Conservation (phyloP, 306 rosid genomes). For the Castanospermum australe region DNA sequence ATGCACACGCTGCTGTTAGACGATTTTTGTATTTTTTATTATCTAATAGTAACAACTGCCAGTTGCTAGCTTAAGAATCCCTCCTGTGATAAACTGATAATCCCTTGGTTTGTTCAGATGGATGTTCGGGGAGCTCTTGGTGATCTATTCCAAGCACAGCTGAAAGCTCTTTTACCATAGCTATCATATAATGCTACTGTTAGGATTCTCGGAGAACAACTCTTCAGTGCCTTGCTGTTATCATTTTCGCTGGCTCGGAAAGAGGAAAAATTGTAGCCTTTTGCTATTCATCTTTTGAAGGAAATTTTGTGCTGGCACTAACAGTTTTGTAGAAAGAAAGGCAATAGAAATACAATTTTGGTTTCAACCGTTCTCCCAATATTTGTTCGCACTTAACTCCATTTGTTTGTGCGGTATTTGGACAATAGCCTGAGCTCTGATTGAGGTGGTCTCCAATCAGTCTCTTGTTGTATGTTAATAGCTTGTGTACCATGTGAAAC, state of each 20-base stretch:
- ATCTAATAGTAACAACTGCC: neutral
- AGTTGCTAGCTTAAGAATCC: neutral
- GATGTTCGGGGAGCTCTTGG: conserved; percentile 96
- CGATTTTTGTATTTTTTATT: neutral
- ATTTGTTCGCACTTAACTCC: conserved; percentile 22
- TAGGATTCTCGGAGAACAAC: conserved; percentile 10
- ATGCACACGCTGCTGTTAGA: neutral
- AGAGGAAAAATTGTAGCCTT: conserved; percentile 28
- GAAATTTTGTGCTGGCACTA: conserved; percentile 32
- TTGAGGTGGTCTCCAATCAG: conserved; percentile 26
- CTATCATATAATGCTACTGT: conserved; percentile 7
- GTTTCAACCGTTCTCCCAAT: conserved; percentile 24
- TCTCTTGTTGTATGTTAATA: conserved; percentile 48
- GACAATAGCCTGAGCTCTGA: conserved; percentile 33
- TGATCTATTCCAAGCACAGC: conserved; percentile 83
- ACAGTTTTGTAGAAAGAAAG: conserved; percentile 43
- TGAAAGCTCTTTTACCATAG: conserved; percentile 88
- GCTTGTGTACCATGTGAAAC: conserved; percentile 24
- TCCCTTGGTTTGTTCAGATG: conserved; percentile 64
- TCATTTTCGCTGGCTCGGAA: conserved; percentile 30
- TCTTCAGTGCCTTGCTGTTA: conserved; percentile 16
- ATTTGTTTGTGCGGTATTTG: conserved; percentile 43
- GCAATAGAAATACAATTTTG: conserved; percentile 39
- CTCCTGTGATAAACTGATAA: conserved; percentile 22
- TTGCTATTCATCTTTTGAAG: conserved; percentile 21